Evolutionary conservation across 768 basidiomycete species (phyloP), one percentile per base, ranked within the genome.

Genomic region (Phlebiopsis gigantea): DNA sequence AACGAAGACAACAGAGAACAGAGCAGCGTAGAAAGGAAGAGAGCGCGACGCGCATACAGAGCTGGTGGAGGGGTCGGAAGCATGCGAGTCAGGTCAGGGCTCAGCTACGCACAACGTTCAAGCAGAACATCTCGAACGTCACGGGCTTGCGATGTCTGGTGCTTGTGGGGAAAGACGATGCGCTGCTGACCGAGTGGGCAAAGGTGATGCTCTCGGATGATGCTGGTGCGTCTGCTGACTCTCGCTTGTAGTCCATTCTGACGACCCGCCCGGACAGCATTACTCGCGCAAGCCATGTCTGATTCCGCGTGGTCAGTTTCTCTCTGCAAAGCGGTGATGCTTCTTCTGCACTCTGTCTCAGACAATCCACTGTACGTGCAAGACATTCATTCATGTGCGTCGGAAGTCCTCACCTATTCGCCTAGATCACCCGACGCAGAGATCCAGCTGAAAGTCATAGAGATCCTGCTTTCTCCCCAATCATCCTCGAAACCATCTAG

Each of bases 91-190:
- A 54, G 8, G 75, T 77, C 12, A 75, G 79, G 62, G 64, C 58
- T 34, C 68, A 78, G n/a, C 63, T 92, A 67, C 71, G 77, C 52
- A 63, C 50, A 26, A 56, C 68, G 8, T 88, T 90, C 61, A 77
- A 79, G 58, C 62, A 69, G 2, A 81, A 88, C 65, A 68, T 82
- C 2, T 72, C 71, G 3, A 74, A 79, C 8, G 61, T 90, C 47
- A 78, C 74, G 7, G 86, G 81, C 10, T 68, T 90, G 62, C 71
- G 90, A 55, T 84, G 81, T 68, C 73, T 89, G 21, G 81, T 86
- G 19, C 75, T 90, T 22, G 74, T 87, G 49, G 83, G 83, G 12
- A 59, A 59, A 30, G 79, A 83, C 60, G 74, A 79, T 46, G 68
- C 73, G 21, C 70, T 74, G 4, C 66, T 87, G 19, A 74, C 68